These are phyloP conservation scores for Mollisia scopiformis DNA, from an alignment of 2,329 filamentous ascomycete species.

Conservation along the genomic window DNA sequence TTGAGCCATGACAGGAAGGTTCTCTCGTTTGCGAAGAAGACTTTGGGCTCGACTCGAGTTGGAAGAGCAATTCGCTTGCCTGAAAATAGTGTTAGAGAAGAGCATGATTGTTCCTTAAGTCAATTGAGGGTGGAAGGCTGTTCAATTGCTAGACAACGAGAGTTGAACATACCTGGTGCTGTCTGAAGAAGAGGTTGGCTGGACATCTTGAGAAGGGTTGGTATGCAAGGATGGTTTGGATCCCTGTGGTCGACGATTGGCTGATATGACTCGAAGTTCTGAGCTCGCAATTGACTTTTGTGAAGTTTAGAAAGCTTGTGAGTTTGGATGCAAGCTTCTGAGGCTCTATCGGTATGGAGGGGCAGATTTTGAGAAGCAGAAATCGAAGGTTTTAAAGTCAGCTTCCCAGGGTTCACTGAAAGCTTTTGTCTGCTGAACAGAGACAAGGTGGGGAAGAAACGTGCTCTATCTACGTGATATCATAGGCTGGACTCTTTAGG, in stretches of 20 bases:
- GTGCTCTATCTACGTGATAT: neutral
- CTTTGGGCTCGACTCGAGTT: constrained; percentile 97
- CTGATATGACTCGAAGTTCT: neutral
- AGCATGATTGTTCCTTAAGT: too few relatives aligned
- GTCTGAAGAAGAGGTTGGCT: constrained; percentile 95
- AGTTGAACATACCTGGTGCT: constrained; percentile 70
- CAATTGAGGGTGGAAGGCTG: neutral
- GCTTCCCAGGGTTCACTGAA: neutral
- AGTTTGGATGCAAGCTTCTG: neutral
- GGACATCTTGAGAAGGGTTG: constrained; percentile 65
- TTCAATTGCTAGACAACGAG: neutral
- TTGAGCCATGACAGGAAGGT: constrained; percentile 99
- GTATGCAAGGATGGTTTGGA: constrained; percentile 4
- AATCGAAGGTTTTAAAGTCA: neutral
- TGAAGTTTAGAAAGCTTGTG: neutral
- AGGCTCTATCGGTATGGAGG: neutral
- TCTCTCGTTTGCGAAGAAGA: constrained; percentile 99
- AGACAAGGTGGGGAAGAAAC: neutral
- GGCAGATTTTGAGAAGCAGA: neutral
- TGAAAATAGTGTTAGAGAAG: constrained; percentile 40
- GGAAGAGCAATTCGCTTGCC: constrained; percentile 98
- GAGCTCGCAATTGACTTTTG: neutral
- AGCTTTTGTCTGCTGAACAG: neutral
- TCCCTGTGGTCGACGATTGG: constrained; percentile 11
- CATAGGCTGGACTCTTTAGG: neutral